Percentiles rank a stretch among this genome's conserved stretches.
Evolutionary conservation across 371 early-diverging fungal genomes (phyloP).

Genomic region (Entomophthora muscae): DNA sequence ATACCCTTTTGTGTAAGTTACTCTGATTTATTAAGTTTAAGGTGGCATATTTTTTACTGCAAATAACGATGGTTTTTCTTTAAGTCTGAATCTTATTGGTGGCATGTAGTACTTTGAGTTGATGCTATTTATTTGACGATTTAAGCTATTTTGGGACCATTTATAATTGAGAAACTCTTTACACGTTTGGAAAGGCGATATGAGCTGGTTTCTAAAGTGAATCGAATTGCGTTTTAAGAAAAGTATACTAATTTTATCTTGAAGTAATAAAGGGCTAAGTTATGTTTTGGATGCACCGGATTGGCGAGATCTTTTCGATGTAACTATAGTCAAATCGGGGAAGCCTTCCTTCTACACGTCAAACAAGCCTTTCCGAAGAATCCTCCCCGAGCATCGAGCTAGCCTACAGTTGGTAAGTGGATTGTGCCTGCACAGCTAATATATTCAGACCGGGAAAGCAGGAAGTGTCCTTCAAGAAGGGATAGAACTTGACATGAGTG

Average conservation of each 20-base stretch:
- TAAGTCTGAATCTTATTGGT: too few relatives aligned
- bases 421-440: not conserved
- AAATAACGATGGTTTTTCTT: too few relatives aligned
- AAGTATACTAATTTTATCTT: too few relatives aligned
- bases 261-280: conserved; percentile 26
- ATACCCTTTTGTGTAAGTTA: conserved; percentile 26
- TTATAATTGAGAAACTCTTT: too few relatives aligned
- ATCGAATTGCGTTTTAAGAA: too few relatives aligned
- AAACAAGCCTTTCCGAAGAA: conserved; percentile 31
- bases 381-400: conserved; percentile 1
- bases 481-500: conserved; percentile 12
- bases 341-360: conserved; percentile 41
- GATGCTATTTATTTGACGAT: too few relatives aligned
- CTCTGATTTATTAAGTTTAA: not conserved
- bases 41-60: too few relatives aligned
- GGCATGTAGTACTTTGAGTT: too few relatives aligned
- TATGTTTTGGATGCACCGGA: conserved; percentile 26
- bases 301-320: conserved; percentile 45
- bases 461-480: not conserved
- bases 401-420: not conserved
- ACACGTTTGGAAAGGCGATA: too few relatives aligned
- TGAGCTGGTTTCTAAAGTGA: too few relatives aligned
- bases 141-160: too few relatives aligned
- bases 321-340: conserved; percentile 31
- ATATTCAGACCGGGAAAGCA: conserved; percentile 2